These are phyloP conservation scores for Grigorovia transvaalensis DNA, from an alignment of 805 yeast species.

Conservation along the genomic window DNA sequence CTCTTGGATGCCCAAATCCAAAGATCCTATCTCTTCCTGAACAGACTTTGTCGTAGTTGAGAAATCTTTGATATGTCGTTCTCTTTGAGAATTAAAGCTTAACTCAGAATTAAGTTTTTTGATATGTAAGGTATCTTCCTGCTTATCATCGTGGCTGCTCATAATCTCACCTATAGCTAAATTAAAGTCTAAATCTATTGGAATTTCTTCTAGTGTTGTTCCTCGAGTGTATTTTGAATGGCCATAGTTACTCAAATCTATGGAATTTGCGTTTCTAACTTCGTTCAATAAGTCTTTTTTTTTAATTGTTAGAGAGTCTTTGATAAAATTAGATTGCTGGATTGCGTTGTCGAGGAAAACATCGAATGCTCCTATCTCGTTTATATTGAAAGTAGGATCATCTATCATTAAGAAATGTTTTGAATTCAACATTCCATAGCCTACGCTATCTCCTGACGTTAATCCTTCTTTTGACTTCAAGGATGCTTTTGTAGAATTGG, in stretches of 20 bases:
- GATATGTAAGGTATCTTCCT: constrained; percentile 5
- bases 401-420: constrained; percentile 6
- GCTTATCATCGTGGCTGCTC: constrained; percentile 19
- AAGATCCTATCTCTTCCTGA: neutral
- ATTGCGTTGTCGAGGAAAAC: neutral
- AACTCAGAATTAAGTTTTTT: neutral
- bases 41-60: neutral
- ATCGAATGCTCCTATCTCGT: constrained; percentile 10
- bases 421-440: neutral
- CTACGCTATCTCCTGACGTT: neutral
- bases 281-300: constrained; percentile 18
- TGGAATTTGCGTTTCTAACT: constrained; percentile 12
- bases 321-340: neutral
- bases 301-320: constrained; percentile 10
- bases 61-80: neutral
- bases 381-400: constrained; percentile 22
- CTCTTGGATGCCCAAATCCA: constrained; percentile 8
- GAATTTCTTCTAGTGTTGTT: constrained; percentile 6
- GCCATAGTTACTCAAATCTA: neutral
- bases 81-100: neutral
- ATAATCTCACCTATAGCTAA: constrained; percentile 22
- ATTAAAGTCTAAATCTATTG: constrained; percentile 21
- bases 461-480: neutral
- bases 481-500: neutral
- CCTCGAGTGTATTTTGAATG: neutral